These are phyloP conservation scores for Calonectria leucothoes DNA, from an alignment of 2,329 filamentous ascomycete species.

Conservation along the genomic window DNA sequence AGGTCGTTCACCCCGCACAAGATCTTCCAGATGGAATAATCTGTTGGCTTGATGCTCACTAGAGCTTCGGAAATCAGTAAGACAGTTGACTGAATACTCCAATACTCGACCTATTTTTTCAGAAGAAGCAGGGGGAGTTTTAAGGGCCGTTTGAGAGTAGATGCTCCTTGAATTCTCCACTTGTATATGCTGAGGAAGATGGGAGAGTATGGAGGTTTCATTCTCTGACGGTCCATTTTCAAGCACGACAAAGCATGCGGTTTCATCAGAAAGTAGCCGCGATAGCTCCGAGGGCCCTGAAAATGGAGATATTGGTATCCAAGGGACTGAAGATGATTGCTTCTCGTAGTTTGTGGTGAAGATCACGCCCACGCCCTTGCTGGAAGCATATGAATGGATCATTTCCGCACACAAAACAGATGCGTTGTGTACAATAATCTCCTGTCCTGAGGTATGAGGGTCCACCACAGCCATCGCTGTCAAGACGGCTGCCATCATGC, in stretches of 20 bases:
- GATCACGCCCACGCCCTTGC: not conserved
- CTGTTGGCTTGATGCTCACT: too few relatives aligned
- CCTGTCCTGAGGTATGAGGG: not conserved
- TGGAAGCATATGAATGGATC: not conserved
- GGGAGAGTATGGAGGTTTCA: too few relatives aligned
- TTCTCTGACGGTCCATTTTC: not conserved
- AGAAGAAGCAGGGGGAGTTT: too few relatives aligned
- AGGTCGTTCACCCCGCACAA: too few relatives aligned
- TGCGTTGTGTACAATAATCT: not conserved
- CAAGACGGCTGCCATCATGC: not conserved
- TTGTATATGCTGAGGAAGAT: too few relatives aligned
- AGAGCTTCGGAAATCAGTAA: too few relatives aligned
- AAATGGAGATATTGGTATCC: not conserved
- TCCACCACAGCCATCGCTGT: not conserved
- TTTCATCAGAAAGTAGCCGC: not conserved
- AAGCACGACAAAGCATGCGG: not conserved
- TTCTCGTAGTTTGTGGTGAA: not conserved
- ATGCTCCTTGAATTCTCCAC: not conserved
- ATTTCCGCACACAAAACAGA: not conserved
- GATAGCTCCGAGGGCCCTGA: not conserved
- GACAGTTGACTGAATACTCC: too few relatives aligned
- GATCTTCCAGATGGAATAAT: too few relatives aligned
- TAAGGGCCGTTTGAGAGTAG: not conserved
- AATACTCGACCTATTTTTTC: too few relatives aligned
- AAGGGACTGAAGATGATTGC: not conserved